A percentile compares a stretch with the other conserved stretches of the same genome.
These are phyloP conservation scores for Cordyceps fumosorosea DNA, from an alignment of 2,329 filamentous ascomycete species.

Conservation along the genomic window DNA sequence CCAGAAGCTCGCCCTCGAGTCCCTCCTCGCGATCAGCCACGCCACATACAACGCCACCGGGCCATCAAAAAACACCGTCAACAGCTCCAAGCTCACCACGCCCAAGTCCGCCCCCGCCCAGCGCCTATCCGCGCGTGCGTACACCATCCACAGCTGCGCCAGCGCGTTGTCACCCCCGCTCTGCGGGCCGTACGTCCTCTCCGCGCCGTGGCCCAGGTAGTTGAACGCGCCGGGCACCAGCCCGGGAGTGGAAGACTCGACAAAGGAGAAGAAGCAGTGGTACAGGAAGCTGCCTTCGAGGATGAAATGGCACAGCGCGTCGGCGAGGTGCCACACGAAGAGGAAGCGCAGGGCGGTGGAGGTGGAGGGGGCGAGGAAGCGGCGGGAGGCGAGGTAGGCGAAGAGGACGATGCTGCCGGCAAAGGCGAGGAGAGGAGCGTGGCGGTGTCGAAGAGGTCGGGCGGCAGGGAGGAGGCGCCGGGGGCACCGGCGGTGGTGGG, in stretches of 20 bases:
- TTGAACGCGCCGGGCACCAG: slow-evolving; percentile 44
- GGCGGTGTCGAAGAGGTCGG: slow-evolving; percentile 53
- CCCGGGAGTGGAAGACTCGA: slow-evolving; percentile 22
- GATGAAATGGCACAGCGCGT: slow-evolving; percentile 83
- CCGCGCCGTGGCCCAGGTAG: slow-evolving; percentile 42
- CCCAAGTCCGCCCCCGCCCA: slow-evolving; percentile 59
- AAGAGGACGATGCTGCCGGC: slow-evolving; percentile 45
- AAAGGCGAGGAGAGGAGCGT: slow-evolving; percentile 53
- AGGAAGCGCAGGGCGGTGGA: slow-evolving; percentile 61
- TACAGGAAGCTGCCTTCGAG: slow-evolving; percentile 90
- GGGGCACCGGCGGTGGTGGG: not conserved
- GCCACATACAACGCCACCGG: slow-evolving; percentile 54
- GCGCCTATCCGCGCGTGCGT: slow-evolving; percentile 55
- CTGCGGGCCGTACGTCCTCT: slow-evolving; percentile 50
- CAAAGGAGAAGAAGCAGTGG: slow-evolving; percentile 76
- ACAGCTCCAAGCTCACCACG: slow-evolving; percentile 57
- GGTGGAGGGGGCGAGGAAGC: slow-evolving; percentile 41
- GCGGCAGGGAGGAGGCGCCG: slow-evolving; percentile 31
- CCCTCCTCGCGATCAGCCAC: slow-evolving; percentile 50
- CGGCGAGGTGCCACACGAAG: slow-evolving; percentile 93
- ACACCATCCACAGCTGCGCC: slow-evolving; percentile 62
- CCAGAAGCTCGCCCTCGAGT: slow-evolving; percentile 50
- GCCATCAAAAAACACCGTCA: slow-evolving; percentile 58
- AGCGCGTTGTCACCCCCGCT: slow-evolving; percentile 46
- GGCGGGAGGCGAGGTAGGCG: slow-evolving; percentile 44